Base-by-base conservation (phyloP, 2,329 filamentous ascomycete species). In the Fusarium sp. region DNA sequence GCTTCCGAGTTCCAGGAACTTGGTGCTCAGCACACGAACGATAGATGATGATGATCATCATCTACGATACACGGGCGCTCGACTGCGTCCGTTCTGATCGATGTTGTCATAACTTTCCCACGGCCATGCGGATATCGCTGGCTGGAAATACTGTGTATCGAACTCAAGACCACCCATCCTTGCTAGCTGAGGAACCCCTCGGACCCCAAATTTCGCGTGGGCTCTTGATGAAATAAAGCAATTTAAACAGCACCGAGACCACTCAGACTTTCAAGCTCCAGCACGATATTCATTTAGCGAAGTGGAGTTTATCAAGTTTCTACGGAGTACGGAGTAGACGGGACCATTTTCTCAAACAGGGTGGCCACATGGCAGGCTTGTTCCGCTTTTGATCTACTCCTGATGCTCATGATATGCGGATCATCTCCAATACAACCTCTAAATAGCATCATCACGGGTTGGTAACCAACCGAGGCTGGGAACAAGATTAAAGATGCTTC, bases 331-430 rank as follows among this genome's bases (percentile, higher is more conserved):
- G n/a, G n/a, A n/a, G n/a, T n/a, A 51, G 51, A 60, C 16, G 52
- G 54, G 33, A 58, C 48, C 54, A 62, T 64, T 60, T 59, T 37
- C 46, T 65, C 45, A 63, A 67, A 33, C 48, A 44, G 27, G 75
- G 73, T 63, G 66, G 68, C 73, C 75, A 77, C 72, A 77, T 77
- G 73, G 75, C 73, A 74, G 59, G 38, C 37, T 37, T 54, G 49
- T 59, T 73, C 65, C 66, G 52, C 35, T 73, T 66, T 61, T 60
- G 65, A 73, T 70, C 69, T 60, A 37, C 51, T 63, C 27, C 23
- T 63, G 57, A 48, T 48, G 39, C 31, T 27, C 33, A 39, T n/a
- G 19, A 46, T 35, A 41, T 69, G 66, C 64, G 58, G 35, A 52
- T 58, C 51, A 69, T 63, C 57, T 44, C 23, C 38, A 60, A 45